These are phyloP conservation scores for Cladochytrium replicatum DNA, from an alignment of 192 early-diverging fungal species.

Conservation along the genomic window DNA sequence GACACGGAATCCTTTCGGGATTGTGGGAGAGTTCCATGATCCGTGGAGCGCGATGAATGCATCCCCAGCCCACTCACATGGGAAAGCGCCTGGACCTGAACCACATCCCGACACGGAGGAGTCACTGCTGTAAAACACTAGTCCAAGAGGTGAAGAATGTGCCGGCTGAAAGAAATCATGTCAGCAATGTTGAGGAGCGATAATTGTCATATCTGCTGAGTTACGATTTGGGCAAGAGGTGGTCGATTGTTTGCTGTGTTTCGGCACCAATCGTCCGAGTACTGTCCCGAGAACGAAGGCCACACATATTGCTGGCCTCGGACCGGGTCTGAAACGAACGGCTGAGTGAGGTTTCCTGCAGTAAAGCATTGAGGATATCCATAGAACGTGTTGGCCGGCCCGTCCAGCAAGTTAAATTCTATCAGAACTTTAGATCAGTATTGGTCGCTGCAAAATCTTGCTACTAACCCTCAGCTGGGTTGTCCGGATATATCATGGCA, in stretches of 20 bases:
- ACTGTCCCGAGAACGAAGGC: slow-evolving; percentile 13
- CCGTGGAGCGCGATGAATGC: slow-evolving; percentile 25
- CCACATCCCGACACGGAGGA: slow-evolving; percentile 17
- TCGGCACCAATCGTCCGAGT: slow-evolving; percentile 29
- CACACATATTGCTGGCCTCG: slow-evolving; percentile 20
- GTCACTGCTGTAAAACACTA: slow-evolving; percentile 10
- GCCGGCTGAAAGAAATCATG: slow-evolving; percentile 19
- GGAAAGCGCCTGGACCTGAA: slow-evolving; percentile 2
- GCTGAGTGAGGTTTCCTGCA: slow-evolving; percentile 17
- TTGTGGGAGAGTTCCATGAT: slow-evolving; percentile 29
- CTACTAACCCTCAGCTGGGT: too few relatives aligned
- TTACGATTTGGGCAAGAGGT: too few relatives aligned
- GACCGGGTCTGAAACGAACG: slow-evolving; percentile 9
- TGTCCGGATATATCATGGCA: neutral
- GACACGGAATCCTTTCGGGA: slow-evolving; percentile 25
- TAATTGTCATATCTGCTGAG: neutral
- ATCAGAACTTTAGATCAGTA: too few relatives aligned
- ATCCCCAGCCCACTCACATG: slow-evolving; percentile 8
- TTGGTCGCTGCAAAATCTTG: too few relatives aligned
- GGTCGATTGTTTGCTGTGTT: slow-evolving; percentile 18
- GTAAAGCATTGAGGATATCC: slow-evolving; percentile 36
- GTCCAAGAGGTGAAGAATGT: slow-evolving; percentile 24
- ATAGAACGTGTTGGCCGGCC: slow-evolving; percentile 14
- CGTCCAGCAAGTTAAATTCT: slow-evolving; percentile 21
- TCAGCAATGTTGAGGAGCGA: neutral